Percentiles rank a stretch among this genome's conserved stretches.
These are phyloP conservation scores for Trichoderma simmonsii DNA, from an alignment of 2,329 filamentous ascomycete species.

Conservation along the genomic window DNA sequence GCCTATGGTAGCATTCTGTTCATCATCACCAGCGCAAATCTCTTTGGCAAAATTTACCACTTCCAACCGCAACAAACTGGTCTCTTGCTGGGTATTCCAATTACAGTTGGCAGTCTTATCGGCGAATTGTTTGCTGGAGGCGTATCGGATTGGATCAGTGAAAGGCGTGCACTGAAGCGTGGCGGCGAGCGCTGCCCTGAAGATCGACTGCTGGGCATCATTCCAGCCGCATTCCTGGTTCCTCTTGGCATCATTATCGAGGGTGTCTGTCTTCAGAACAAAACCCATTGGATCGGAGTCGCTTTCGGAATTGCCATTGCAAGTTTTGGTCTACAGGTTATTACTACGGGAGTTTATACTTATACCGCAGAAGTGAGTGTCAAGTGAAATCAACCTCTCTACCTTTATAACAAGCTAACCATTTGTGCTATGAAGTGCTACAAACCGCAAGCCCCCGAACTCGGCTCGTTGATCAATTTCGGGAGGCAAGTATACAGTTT, in stretches of 20 bases:
- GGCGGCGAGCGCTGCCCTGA: slow-evolving; percentile 5
- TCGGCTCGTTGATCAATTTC: slow-evolving; percentile 4
- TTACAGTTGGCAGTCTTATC: slow-evolving; percentile 10
- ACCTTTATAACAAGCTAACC: not conserved
- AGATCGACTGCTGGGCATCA: slow-evolving; percentile 5
- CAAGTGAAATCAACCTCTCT: not conserved
- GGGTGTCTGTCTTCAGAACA: slow-evolving; percentile 5
- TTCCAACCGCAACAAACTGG: slow-evolving; percentile 8
- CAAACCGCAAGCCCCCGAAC: slow-evolving; percentile 7
- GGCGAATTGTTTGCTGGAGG: slow-evolving; percentile 10
- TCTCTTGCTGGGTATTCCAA: not conserved
- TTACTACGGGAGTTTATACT: slow-evolving; percentile 6
- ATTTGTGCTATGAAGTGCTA: not conserved
- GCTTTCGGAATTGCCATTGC: slow-evolving; percentile 12
- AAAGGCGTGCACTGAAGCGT: slow-evolving; percentile 1
- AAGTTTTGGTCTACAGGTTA: slow-evolving; percentile 1
- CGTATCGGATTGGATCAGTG: slow-evolving; percentile 12
- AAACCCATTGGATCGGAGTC: slow-evolving; percentile 13
- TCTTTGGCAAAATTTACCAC: slow-evolving; percentile 8
- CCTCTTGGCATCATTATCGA: slow-evolving; percentile 11
- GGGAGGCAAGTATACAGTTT: slow-evolving; percentile 7
- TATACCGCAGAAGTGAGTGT: slow-evolving; percentile 9
- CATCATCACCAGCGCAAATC: slow-evolving; percentile 10
- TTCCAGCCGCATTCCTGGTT: not conserved
- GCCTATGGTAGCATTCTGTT: slow-evolving; percentile 11